Evolutionary conservation across 345 rosid species (phyloP).

Genomic region (Acer yangbiense): DNA sequence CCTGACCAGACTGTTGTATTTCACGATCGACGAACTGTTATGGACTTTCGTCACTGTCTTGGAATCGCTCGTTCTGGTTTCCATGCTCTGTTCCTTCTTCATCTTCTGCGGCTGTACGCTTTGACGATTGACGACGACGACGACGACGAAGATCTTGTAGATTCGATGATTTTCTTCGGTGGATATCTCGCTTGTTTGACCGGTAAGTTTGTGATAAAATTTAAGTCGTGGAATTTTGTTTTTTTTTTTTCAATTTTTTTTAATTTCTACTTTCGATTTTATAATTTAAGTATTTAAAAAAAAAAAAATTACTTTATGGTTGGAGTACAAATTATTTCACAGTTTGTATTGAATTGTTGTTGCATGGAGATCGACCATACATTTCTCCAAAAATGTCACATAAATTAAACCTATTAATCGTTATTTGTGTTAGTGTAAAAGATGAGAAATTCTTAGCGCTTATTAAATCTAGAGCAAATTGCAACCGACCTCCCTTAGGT

Average conservation of each 20-base stretch:
- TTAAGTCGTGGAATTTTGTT: neutral
- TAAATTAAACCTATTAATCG: no score
- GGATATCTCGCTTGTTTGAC: neutral
- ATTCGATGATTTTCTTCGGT: neutral
- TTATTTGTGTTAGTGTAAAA: neutral
- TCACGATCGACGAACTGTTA: conserved; percentile 60
- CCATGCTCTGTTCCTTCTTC: conserved; percentile 82
- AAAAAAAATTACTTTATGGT: no score
- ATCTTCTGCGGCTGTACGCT: conserved; percentile 83
- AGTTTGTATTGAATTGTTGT: neutral
- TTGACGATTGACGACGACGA: conserved; percentile 28
- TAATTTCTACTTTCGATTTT: neutral
- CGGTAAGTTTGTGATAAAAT: neutral
- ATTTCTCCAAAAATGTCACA: neutral
- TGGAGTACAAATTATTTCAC: neutral
- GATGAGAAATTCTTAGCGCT: no score
- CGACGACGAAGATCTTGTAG: neutral
- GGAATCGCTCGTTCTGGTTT: conserved; percentile 65
- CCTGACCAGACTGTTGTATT: conserved; percentile 33
- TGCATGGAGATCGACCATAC: neutral
- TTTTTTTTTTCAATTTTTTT: neutral
- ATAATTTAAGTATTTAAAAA: no score
- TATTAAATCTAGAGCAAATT: no score
- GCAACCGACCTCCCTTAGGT: no score
- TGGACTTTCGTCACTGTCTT: conserved; percentile 63